A percentile compares a stretch with the other conserved stretches of the same genome.
These are phyloP conservation scores for Aspergillus sp. DNA, from an alignment of 2,329 filamentous ascomycete genomes.

Conservation along the genomic window DNA sequence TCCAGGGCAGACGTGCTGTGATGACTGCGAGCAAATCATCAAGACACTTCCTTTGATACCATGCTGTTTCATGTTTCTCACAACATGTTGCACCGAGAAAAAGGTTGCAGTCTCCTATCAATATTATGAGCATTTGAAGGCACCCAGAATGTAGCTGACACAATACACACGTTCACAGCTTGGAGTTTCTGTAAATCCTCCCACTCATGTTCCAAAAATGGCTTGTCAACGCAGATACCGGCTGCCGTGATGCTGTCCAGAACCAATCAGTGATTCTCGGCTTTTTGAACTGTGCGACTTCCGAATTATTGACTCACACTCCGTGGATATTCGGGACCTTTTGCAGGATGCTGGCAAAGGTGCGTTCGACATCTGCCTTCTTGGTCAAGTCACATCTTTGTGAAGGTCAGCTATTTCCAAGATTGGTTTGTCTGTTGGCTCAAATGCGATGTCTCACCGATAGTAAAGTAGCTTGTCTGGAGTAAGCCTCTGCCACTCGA, in stretches of 20 bases:
- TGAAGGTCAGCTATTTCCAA: neutral
- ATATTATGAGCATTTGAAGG: neutral
- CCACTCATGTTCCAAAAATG: neutral
- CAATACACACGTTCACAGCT: neutral
- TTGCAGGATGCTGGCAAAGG: neutral
- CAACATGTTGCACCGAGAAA: neutral
- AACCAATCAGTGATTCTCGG: neutral
- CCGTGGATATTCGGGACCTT: neutral
- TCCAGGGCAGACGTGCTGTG: neutral
- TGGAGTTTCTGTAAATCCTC: neutral
- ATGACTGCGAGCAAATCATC: neutral
- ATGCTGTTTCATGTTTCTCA: neutral
- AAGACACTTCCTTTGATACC: neutral
- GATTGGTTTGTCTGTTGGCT: neutral
- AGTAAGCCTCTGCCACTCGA: neutral
- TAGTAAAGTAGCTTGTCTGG: neutral
- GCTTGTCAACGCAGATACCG: neutral
- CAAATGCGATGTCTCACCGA: neutral
- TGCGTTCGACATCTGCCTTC: neutral
- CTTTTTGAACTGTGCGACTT: neutral
- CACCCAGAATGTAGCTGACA: neutral
- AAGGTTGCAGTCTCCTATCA: neutral
- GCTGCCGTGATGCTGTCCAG: neutral
- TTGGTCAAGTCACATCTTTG: neutral
- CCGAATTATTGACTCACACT: neutral